phyloP scores from a whole-genome alignment of 805 yeast genomes.

The Kazachstania taianensis region DNA sequence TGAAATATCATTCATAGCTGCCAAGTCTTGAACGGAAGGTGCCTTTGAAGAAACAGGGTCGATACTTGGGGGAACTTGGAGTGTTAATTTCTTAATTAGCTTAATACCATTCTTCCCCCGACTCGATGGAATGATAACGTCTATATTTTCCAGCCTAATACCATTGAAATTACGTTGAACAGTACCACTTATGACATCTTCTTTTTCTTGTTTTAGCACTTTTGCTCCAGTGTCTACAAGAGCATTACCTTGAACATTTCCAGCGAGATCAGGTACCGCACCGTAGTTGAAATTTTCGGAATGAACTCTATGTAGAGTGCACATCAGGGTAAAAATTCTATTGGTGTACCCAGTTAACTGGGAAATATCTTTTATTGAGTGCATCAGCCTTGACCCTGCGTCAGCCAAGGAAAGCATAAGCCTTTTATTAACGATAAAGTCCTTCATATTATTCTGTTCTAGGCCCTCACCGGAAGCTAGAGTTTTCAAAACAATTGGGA shows the following conservation, averaged over 20 bases:
- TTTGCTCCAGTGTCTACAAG: neutral
- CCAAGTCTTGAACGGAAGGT: constrained; percentile 32
- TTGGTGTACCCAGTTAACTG: constrained; percentile 86
- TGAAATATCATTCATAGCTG: constrained; percentile 12
- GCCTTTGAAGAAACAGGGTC: constrained; percentile 18
- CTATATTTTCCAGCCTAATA: constrained; percentile 72
- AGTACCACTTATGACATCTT: constrained; percentile 63
- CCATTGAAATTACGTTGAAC: constrained; percentile 69
- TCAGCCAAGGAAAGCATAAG: constrained; percentile 85
- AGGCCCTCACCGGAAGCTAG: constrained; percentile 26
- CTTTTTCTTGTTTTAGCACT: constrained; percentile 1
- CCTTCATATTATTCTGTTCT: constrained; percentile 62
- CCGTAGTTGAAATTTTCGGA: constrained; percentile 38
- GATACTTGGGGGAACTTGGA: constrained; percentile 36
- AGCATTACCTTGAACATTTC: neutral
- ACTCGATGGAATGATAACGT: constrained; percentile 66
- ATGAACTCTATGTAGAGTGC: constrained; percentile 76
- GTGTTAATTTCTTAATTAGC: constrained; percentile 50
- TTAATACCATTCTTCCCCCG: constrained; percentile 52
- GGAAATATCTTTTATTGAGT: constrained; percentile 86
- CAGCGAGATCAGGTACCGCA: no score
- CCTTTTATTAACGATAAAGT: constrained; percentile 83
- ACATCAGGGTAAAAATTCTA: constrained; percentile 64
- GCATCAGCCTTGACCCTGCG: constrained; percentile 91
- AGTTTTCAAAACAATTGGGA: constrained; percentile 68